Evolutionary conservation across 1,139 yeast species (phyloP).

Genomic region (Pichia sp.): DNA sequence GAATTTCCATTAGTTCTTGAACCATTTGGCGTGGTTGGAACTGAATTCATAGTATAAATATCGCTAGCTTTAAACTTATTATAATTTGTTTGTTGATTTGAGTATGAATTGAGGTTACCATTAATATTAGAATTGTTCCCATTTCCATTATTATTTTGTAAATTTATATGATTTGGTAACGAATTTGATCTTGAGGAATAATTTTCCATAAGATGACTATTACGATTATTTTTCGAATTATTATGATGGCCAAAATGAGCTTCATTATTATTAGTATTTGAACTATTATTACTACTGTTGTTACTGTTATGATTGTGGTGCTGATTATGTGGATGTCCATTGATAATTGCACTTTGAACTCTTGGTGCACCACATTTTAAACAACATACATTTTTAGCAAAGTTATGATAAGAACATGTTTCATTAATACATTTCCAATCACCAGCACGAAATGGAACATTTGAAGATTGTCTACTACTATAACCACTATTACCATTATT

Average conservation of each 20-base stretch:
- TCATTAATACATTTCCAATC: constrained; percentile 90
- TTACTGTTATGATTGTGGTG: constrained; percentile 20
- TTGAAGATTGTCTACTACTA: constrained; percentile 24
- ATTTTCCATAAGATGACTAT: constrained; percentile 4
- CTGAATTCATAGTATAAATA: constrained; percentile 15
- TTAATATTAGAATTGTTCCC: background rate
- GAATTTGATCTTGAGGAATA: constrained; percentile 15
- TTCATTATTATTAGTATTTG: constrained; percentile 5
- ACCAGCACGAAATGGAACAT: constrained; percentile 92
- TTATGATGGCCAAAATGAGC: constrained; percentile 13
- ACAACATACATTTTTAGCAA: constrained; percentile 85
- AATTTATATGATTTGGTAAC: constrained; percentile 10
- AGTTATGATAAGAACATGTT: constrained; percentile 80
- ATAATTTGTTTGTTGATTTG: constrained; percentile 1
- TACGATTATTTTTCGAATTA: background rate
- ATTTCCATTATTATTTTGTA: constrained; percentile 1
- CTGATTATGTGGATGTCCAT: constrained; percentile 25
- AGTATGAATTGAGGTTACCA: constrained; percentile 9
- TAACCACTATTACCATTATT: constrained; percentile 13
- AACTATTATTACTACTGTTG: constrained; percentile 9
- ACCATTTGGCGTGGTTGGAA: constrained; percentile 10
- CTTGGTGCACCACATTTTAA: constrained; percentile 83
- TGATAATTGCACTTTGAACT: constrained; percentile 38
- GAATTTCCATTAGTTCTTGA: background rate
- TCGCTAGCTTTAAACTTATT: constrained; percentile 8